Base-by-base conservation (phyloP, 768 basidiomycete genomes). In the Hebeloma cylindrosporum region DNA sequence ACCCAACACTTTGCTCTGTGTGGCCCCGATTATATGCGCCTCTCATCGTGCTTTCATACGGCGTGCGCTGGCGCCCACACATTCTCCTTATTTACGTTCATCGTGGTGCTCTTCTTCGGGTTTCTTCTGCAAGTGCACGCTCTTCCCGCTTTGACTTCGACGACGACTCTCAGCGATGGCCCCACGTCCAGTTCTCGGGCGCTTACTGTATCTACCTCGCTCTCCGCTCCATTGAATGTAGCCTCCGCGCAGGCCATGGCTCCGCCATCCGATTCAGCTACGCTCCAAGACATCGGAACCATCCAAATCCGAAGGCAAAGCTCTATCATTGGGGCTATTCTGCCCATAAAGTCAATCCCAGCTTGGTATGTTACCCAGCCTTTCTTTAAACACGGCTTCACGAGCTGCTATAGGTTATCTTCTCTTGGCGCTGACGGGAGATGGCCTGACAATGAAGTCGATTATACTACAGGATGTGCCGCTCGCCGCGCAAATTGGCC, bases 401-500 rank as follows among this genome's bases (percentile, higher is more conserved):
- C 10, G 13, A 9, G 11, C 18, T 11, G 27, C 11, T 25, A 2
- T 40, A 81, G 79, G 77, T 46, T 79, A 18, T 59, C 67, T 23
- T 71, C 74, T 25, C 72, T 81, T 13, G 69, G 69, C 11, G n/a
- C 65, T 8, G 62, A 67, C 56, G 78, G 76, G 5, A 74, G 74
- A 58, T 82, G 80, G 80, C 76, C 78, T 1, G 75, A 68, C 38
- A 62, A 57, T 31, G 69, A 78, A 53, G 68, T 87, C 13, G 73
- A 85, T 53, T 85, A 85, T 52, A 73, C 78, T 0, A 69, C 79
- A 16, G 84, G 84, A 5, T 86, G 85, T 49, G 57, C 60, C 30
- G 84, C 80, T 5, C 73, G 73, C 43, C 70, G 77, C 8, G 83
- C 83, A 4, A 86, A 82, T 52, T 86, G 85, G 85, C 83, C 82